These are phyloP conservation scores for Candida corydali DNA, from an alignment of 805 yeast genomes.

Conservation along the genomic window DNA sequence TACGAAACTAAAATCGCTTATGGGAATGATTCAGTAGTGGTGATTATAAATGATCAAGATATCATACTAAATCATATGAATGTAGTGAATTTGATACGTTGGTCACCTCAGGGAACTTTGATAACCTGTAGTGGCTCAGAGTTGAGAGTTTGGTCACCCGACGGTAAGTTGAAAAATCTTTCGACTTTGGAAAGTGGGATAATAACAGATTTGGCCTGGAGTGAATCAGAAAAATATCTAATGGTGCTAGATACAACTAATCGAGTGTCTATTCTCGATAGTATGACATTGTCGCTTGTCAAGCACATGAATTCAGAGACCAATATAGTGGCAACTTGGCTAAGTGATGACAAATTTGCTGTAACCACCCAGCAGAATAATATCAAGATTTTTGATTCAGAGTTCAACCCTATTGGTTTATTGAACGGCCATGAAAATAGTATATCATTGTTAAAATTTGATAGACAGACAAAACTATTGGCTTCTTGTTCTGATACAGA, in stretches of 20 bases:
- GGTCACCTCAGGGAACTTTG: conserved; percentile 65
- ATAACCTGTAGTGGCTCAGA: conserved; percentile 69
- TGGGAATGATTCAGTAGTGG: conserved; percentile 50
- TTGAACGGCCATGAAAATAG: conserved; percentile 61
- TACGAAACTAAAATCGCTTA: conserved; percentile 54
- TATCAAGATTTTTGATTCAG: conserved; percentile 49
- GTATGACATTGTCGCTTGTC: conserved; percentile 33
- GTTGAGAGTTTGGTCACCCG: conserved; percentile 70
- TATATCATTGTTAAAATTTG: conserved; percentile 54
- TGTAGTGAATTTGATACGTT: conserved; percentile 35
- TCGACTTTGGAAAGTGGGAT: conserved; percentile 28
- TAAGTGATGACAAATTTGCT: conserved; percentile 64
- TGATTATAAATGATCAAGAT: conserved; percentile 27
- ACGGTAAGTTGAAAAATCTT: conserved; percentile 58
- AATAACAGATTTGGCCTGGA: conserved; percentile 60
- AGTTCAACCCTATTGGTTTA: conserved; percentile 25
- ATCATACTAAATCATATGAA: conserved; percentile 31
- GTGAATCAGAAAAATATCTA: conserved; percentile 47
- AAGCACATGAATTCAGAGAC: conserved; percentile 20
- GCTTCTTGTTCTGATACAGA: conserved; percentile 76
- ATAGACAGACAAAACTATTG: conserved; percentile 47
- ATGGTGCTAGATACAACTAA: conserved; percentile 52
- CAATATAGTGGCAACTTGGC: conserved; percentile 57
- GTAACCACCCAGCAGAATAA: conserved; percentile 57
- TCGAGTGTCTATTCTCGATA: conserved; percentile 60